Evolutionary conservation across 148 eudicot genomes (phyloP).

Genomic region (Chenopodium album): DNA sequence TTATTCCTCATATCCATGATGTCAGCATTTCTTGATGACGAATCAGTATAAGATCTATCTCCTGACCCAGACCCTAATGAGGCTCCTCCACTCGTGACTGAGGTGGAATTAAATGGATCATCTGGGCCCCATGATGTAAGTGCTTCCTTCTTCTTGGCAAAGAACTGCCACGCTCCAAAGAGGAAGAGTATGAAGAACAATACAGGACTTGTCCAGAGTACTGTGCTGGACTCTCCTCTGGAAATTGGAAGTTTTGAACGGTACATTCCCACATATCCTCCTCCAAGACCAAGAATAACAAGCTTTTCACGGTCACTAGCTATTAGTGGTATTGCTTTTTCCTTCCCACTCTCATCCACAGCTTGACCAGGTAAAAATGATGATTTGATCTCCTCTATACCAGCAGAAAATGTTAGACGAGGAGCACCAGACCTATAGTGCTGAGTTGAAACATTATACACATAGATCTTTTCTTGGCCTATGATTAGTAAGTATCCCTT

Average conservation of each 20-base stretch:
- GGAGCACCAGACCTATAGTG: constrained; percentile 75
- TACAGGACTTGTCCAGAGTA: constrained; percentile 81
- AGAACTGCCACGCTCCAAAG: constrained; percentile 92
- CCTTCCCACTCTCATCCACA: constrained; percentile 29
- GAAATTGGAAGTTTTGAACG: constrained; percentile 68
- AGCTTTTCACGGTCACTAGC: constrained; percentile 79
- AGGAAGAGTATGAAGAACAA: constrained; percentile 79
- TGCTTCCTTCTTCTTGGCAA: constrained; percentile 87
- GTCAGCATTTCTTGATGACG: constrained; percentile 59
- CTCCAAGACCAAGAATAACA: constrained; percentile 74
- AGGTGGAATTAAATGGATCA: constrained; percentile 60
- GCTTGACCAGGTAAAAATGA: constrained; percentile 48
- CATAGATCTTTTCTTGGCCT: constrained; percentile 60
- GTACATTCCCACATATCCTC: constrained; percentile 78
- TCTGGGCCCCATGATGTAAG: constrained; percentile 94
- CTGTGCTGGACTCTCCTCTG: constrained; percentile 57
- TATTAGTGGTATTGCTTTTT: constrained; percentile 50
- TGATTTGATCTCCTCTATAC: constrained; percentile 64
- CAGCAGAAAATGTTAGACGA: constrained; percentile 65
- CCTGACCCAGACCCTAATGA: constrained; percentile 51
- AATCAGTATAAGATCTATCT: constrained; percentile 56
- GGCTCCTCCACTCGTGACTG: constrained; percentile 49
- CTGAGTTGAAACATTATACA: constrained; percentile 80
- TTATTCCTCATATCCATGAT: constrained; percentile 60
- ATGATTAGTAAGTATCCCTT: constrained; percentile 74